Evolutionary conservation across 495 filamentous ascomycete species (phyloP), one percentile per base, ranked within the genome.

Genomic region (Neurospora sp.): DNA sequence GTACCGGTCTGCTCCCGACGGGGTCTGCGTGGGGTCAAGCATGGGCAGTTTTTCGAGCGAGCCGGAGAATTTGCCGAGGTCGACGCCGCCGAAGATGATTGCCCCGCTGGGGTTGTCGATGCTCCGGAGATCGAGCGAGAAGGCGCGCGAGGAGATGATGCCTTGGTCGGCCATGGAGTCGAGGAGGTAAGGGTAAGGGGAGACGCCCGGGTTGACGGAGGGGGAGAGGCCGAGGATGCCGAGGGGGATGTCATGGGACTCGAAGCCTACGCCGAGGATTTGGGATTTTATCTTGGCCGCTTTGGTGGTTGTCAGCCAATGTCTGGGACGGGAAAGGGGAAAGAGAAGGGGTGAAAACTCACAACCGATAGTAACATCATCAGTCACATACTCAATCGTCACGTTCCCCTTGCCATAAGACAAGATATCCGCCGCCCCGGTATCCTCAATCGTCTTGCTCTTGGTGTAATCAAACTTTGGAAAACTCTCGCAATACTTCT

Each of bases 51-150:
- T 83, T 39, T 73, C 80, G 3, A 96, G 85, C 2, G 81, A 40
- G 39, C 92, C 93, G 20, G 83, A 83, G 77, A 88, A 95, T 73
- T 92, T 94, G 59, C 84, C 72, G 4, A 70, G 71, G 76, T 95
- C 89, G 41, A 95, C 89, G 40, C 93, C 93, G 23, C 93, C 93
- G 74, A 96, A 96, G 39, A 95, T 86, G 74, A 96, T 90, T 31
- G 90, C 76, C 95, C 95, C 23, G 78, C 72, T n/a, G 39, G 82
- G 77, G 74, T 82, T 78, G 42, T 81, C 78, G 73, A 83, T 81
- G 69, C 79, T 78, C 11, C 91, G 85, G 1, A 92, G 82, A 71
- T 92, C 89, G 20, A 94, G 81, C 69, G 89, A 91, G 79, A 93
- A 96, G 27, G 93, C 88, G 74, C 87, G 90, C 31, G 89, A 90